These are phyloP conservation scores for Pseudocohnilembus persalinus DNA, from an alignment of 169 alveolate species.

Conservation along the genomic window DNA sequence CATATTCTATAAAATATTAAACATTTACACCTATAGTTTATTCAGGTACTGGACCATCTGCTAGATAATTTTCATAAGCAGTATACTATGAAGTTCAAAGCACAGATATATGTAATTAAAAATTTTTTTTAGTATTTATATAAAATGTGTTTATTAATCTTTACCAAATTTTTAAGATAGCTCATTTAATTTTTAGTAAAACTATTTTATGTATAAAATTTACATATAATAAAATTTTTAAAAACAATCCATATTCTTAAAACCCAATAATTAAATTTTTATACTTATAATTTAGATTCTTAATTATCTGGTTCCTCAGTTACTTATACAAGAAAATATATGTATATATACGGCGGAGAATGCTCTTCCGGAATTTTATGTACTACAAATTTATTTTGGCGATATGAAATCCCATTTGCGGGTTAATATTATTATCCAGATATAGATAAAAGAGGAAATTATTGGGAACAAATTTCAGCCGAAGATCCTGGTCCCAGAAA, in stretches of 20 bases:
- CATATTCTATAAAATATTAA: too few species aligned
- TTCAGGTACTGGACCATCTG: background rate
- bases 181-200: too few species aligned
- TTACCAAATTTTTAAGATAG: too few species aligned
- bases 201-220: too few species aligned
- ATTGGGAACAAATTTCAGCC: background rate
- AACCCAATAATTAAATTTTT: too few species aligned
- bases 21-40: background rate
- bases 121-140: too few species aligned
- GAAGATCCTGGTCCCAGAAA: background rate
- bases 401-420: background rate
- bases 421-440: background rate
- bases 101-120: background rate
- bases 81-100: background rate
- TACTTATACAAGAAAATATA: background rate
- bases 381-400: background rate
- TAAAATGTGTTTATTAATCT: too few species aligned
- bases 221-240: too few species aligned
- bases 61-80: background rate
- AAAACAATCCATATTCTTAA: too few species aligned
- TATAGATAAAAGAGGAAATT: background rate
- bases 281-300: background rate
- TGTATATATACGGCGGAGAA: background rate
- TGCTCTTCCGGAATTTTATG: background rate
- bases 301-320: background rate